Evolutionary conservation across 139 green algal species (phyloP), one percentile per base, ranked within the genome.

Genomic region (Diplosphaera chodatii): DNA sequence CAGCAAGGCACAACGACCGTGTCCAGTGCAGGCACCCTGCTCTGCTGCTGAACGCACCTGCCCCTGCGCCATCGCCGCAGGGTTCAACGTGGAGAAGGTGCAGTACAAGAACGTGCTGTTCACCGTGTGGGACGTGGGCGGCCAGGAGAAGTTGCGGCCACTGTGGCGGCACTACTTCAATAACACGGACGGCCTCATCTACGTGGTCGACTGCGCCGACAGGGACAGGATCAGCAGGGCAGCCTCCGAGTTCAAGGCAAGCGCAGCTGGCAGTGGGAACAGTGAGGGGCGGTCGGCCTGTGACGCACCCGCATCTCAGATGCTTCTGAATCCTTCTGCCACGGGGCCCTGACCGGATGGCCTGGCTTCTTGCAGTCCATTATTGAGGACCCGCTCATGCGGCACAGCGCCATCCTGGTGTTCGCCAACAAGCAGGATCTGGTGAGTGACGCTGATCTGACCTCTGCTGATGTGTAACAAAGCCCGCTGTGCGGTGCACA

Each of bases 391-490:
- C 91, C 93, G 21, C 75, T 97, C 23, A 98, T 98, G 93, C 74
- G 85, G 32, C 91, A 96, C 83, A 89, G 79, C 55, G 90, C 90
- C n/a, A 87, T 99, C 68, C 87, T 99, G 32, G 90, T 99, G 4
- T 99, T 98, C 82, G 96, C 96, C 32, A 99, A 99, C 85, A 99
- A 99, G 82, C 94, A 99, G 79, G 94, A 94, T 68, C 63, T 88
- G 72, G 77, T 83, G 62, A 31, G 79, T 48, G 10, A 10, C 8
- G 37, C 37, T 48, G 37, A n/a, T n/a, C n/a, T n/a, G n/a, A n/a
- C n/a, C n/a, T n/a, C 37, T 48, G 37, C 37, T 10, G 10, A 48
- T 48, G 37, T 48, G n/a, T n/a, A n/a, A n/a, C n/a, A n/a, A n/a
- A n/a, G n/a, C n/a, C n/a, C n/a, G n/a, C n/a, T n/a, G n/a, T n/a